A percentile compares a stretch with the other conserved stretches of the same genome.
Evolutionary conservation across 2,329 filamentous ascomycete genomes (phyloP).

Genomic region (Trichoderma aggressivum): DNA sequence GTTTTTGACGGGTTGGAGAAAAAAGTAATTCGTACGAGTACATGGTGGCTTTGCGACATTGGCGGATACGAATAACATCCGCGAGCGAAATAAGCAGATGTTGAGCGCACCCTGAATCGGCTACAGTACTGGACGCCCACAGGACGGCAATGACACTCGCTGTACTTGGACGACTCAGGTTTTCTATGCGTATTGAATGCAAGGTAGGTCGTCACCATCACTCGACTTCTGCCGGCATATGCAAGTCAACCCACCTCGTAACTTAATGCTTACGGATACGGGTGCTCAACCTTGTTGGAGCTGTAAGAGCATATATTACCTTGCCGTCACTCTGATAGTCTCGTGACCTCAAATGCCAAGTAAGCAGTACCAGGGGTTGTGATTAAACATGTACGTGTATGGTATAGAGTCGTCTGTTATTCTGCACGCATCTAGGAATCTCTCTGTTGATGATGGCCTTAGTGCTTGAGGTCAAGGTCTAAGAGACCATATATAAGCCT

Average conservation of each 20-base stretch:
- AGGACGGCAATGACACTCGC: neutral
- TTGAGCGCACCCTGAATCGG: neutral
- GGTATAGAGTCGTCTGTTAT: neutral
- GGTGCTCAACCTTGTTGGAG: neutral
- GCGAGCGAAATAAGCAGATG: neutral
- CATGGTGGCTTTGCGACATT: neutral
- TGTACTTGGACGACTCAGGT: neutral
- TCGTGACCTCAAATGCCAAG: neutral
- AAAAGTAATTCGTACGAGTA: neutral
- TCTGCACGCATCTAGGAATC: neutral
- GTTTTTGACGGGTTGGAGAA: neutral
- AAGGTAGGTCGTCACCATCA: neutral
- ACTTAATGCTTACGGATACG: neutral
- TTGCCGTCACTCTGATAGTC: neutral
- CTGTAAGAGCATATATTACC: neutral
- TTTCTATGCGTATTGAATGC: neutral
- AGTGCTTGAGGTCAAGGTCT: neutral
- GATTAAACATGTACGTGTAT: neutral
- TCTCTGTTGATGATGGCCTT: neutral
- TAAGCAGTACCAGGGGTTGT: neutral
- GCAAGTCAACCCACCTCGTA: slow-evolving; percentile 7
- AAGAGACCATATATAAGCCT: neutral
- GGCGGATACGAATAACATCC: neutral
- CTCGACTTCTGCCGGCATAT: slow-evolving; percentile 13
- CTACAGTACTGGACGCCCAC: neutral